These are phyloP conservation scores for Willaertia magna DNA, from an alignment of 208 protist species.

Conservation along the genomic window DNA sequence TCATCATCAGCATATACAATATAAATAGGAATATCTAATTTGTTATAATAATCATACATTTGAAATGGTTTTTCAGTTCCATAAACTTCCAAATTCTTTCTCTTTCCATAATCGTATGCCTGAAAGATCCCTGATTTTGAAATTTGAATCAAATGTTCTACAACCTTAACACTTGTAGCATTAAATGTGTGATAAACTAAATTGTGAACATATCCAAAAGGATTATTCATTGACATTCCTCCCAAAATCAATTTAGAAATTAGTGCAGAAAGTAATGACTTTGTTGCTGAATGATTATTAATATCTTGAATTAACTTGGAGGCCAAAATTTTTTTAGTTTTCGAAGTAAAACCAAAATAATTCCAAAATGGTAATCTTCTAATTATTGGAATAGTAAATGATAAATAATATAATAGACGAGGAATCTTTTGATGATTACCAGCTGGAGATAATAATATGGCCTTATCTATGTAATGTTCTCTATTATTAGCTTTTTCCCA, in stretches of 20 bases:
- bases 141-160: conserved; percentile 32
- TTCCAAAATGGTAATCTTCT: conserved; percentile 5
- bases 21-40: conserved; percentile 31
- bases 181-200: conserved; percentile 32
- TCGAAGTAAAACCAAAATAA: conserved; percentile 12
- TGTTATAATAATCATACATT: conserved; percentile 29
- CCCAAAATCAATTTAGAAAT: conserved; percentile 20
- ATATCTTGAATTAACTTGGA: conserved; percentile 33
- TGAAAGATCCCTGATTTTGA: conserved; percentile 16
- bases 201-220: conserved; percentile 32
- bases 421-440: conserved; percentile 27
- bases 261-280: conserved; percentile 15
- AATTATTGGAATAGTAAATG: conserved; percentile 13
- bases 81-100: conserved; percentile 29
- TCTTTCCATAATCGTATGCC: conserved; percentile 30
- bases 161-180: conserved; percentile 23
- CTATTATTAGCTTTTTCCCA: conserved; percentile 13
- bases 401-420: not conserved
- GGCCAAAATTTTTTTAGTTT: conserved; percentile 10
- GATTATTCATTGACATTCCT: conserved; percentile 17
- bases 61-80: conserved; percentile 15
- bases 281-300: conserved; percentile 20
- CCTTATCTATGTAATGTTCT: conserved; percentile 19
- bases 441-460: conserved; percentile 28
- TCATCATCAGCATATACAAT: conserved; percentile 32